phyloP scores from a whole-genome alignment of 2,329 filamentous ascomycete genomes.

The Neonectria punicea region DNA sequence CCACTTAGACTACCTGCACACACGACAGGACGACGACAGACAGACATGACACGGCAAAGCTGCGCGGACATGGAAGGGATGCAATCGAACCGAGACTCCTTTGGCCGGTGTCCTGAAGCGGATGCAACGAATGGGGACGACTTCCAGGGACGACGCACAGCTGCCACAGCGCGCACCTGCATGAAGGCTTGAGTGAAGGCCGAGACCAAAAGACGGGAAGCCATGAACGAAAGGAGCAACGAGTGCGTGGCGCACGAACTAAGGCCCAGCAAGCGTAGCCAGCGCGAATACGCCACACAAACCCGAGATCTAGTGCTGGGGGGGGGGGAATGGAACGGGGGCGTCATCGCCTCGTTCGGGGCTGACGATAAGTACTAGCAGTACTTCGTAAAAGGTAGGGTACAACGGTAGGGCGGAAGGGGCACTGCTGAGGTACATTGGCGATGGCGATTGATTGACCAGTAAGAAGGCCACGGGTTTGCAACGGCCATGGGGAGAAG shows the following conservation, averaged over 20 bases:
- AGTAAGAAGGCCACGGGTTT: not conserved
- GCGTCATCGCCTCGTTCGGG: constrained; percentile 37
- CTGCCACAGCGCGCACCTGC: constrained; percentile 27
- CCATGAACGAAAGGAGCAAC: constrained; percentile 19
- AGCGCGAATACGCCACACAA: not conserved
- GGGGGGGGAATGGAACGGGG: constrained; percentile 7
- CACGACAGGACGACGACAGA: too few species aligned
- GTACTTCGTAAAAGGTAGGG: too few species aligned
- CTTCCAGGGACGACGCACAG: constrained; percentile 27
- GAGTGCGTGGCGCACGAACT: constrained; percentile 16
- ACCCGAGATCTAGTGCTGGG: not conserved
- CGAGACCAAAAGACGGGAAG: not conserved
- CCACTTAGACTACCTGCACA: too few species aligned
- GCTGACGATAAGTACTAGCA: constrained; percentile 28
- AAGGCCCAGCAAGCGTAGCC: not conserved
- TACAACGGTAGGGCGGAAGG: constrained; percentile 1
- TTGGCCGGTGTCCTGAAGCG: constrained; percentile 39
- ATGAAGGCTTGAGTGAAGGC: constrained; percentile 11
- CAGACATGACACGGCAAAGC: too few species aligned
- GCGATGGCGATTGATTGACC: constrained; percentile 9
- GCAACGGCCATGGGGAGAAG: too few species aligned
- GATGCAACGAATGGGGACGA: constrained; percentile 18
- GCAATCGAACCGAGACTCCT: constrained; percentile 20
- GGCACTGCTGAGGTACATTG: constrained; percentile 1
- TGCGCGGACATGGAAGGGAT: too few species aligned